These are phyloP conservation scores for Boechera divaricarpa DNA, from an alignment of 345 rosid genomes.

Conservation along the genomic window DNA sequence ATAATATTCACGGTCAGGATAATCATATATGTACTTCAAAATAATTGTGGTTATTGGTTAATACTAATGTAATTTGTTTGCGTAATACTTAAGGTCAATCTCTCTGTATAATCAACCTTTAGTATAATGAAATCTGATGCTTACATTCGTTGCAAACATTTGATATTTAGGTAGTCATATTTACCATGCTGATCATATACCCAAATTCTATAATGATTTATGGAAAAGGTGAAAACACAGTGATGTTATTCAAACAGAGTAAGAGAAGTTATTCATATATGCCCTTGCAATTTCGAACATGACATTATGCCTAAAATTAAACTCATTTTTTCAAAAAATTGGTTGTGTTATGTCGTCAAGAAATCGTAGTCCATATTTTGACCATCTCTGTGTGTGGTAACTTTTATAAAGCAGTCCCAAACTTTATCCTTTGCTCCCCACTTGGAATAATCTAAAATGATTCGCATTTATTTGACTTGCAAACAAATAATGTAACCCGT, in stretches of 20 bases:
- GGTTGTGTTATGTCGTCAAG: background rate
- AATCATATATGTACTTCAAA: too few relatives aligned
- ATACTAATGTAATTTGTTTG: background rate
- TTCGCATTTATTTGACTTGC: slow-evolving; percentile 6
- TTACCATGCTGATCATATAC: background rate
- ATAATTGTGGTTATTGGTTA: background rate
- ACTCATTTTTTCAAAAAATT: background rate
- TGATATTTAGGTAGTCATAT: background rate
- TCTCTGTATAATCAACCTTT: background rate
- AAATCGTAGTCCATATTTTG: background rate
- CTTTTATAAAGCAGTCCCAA: slow-evolving; percentile 12
- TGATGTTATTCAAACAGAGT: background rate
- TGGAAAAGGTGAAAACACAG: background rate
- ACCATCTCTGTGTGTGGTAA: background rate
- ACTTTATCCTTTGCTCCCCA: slow-evolving; percentile 15
- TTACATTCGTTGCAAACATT: background rate
- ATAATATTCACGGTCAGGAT: too few relatives aligned
- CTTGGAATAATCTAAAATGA: slow-evolving; percentile 8
- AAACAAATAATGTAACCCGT: slow-evolving; percentile 23
- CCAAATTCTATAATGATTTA: background rate
- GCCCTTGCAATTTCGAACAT: background rate
- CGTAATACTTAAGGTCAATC: background rate
- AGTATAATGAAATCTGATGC: background rate
- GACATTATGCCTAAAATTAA: background rate
- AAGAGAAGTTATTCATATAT: background rate